A percentile compares a stretch with the other conserved stretches of the same genome.
These are phyloP conservation scores for Epichloe typhina DNA, from an alignment of 2,329 filamentous ascomycete species.

Conservation along the genomic window DNA sequence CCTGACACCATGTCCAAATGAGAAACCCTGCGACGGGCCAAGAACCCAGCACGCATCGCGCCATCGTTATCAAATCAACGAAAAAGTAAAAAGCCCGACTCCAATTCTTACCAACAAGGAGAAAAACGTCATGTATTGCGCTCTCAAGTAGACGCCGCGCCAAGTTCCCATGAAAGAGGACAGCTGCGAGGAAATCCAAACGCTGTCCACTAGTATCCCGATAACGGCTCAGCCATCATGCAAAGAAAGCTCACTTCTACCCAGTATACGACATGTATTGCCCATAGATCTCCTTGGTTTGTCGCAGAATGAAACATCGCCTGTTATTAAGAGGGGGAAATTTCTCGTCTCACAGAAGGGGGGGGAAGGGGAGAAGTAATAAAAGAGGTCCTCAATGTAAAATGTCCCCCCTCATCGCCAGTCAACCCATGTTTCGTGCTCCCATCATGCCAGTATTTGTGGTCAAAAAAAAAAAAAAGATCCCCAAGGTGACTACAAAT, in stretches of 20 bases:
- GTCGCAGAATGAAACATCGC: neutral
- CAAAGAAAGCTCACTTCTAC: neutral
- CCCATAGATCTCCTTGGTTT: neutral
- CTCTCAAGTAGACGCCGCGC: neutral
- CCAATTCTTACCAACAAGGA: neutral
- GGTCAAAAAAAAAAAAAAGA: neutral
- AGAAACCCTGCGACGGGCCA: too few species aligned
- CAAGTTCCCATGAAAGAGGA: neutral
- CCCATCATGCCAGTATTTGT: neutral
- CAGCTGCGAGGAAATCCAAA: neutral
- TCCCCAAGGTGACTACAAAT: neutral
- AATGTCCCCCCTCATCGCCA: neutral
- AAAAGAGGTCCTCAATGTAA: neutral
- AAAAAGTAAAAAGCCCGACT: neutral
- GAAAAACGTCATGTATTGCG: neutral
- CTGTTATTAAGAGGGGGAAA: too few species aligned
- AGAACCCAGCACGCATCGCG: too few species aligned
- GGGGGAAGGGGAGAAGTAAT: neutral
- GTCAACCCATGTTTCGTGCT: neutral
- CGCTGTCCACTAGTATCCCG: neutral
- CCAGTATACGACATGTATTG: neutral
- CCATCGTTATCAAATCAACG: too few species aligned
- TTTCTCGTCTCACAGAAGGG: neutral
- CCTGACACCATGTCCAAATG: too few species aligned
- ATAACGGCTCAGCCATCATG: neutral